These are phyloP conservation scores for Diplodia sapinea DNA, from an alignment of 2,329 filamentous ascomycete genomes.

Conservation along the genomic window DNA sequence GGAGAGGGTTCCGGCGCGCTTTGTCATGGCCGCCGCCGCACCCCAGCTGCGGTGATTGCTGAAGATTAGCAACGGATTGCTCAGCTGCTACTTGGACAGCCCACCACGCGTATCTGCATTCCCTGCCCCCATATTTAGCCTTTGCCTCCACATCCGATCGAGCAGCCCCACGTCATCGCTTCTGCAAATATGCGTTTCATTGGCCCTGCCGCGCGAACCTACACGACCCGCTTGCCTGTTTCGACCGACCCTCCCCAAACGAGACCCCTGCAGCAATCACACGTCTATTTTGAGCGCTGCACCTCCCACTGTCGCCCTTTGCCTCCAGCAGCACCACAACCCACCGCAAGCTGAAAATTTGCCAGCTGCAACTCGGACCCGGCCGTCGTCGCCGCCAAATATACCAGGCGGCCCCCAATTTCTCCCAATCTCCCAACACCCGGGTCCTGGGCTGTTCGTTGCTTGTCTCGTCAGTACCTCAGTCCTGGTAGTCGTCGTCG, in stretches of 20 bases:
- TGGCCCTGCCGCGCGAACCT: neutral
- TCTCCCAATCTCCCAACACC: neutral
- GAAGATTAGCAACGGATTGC: constrained; percentile 12
- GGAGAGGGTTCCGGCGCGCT: constrained; percentile 5
- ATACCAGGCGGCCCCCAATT: neutral
- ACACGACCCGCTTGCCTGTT: constrained; percentile 8
- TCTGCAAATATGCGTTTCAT: neutral
- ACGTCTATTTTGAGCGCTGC: constrained; percentile 1
- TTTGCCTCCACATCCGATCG: neutral
- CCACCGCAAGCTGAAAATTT: neutral
- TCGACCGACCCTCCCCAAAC: neutral
- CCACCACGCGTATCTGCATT: neutral
- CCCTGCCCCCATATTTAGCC: constrained; percentile 13
- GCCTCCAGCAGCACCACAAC: neutral
- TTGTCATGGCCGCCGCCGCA: neutral
- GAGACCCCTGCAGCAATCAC: neutral
- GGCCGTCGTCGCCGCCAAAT: too few species aligned
- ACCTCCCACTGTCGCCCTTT: too few species aligned
- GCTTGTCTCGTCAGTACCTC: neutral
- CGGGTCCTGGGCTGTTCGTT: too few species aligned
- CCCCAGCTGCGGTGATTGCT: neutral
- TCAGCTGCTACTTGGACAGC: neutral
- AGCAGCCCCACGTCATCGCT: constrained; percentile 12
- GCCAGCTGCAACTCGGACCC: neutral
- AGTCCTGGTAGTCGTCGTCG: neutral